Base-by-base conservation (phyloP, 2,329 filamentous ascomycete species). In the Coniella lustricola region DNA sequence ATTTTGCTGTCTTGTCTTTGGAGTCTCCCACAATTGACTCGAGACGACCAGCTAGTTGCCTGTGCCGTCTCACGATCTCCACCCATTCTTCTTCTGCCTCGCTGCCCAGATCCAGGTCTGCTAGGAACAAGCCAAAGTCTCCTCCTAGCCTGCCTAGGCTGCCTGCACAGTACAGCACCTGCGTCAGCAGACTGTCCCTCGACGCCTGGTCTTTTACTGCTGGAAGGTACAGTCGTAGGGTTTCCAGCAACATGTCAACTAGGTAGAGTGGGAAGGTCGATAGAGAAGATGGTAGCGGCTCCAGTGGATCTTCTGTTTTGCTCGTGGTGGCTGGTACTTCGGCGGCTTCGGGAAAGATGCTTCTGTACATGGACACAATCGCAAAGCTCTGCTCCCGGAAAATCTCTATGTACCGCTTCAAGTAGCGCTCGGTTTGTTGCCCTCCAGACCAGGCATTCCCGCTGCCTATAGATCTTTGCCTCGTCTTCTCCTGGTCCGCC, bases 381-480 rank as follows among this genome's bases (percentile, higher is more conserved):
- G 85, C 87, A 64, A 98, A 98, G 62, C 88, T 95, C 66, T 98
- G 93, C 67, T 98, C 93, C 45, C 93, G 85, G 64, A 97, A 97
- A 22, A 98, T 90, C 63, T 98, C 93, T 59, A 98, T 87, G 66
- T 95, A 98, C 41, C 90, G 80, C 66, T 97, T 98, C 37, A 98
- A 71, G 60, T 90, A 98, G 44, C 90, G 79, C 65, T 97, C 93
- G 1, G 90, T 96, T 64, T 97, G 93, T 60, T 95, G 90, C 0
- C 91, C 91, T 1, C 81, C 81, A 2, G 77, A 80, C 78, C 77
- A 85, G 32, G 66, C 62, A 35, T 64, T 64, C 8, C 66, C 65
- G 18, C 63, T 62, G 5, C 64, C 60, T 13, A 66, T 61, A 31
- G 72, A 66, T 48, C 64, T 66, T 52, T 76, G 71, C 13, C 70